Evolutionary conservation across 306 rosid genomes (phyloP).

Genomic region (Cucumis sativus): Cucumber_9930_V3 NC_026658.2:3266501-3267000

Average conservation of each 20-base stretch:
- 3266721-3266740: not conserved
- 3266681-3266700: conserved; percentile 65
- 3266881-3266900: not conserved
- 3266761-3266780: not conserved
- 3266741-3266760: not conserved
- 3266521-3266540: not conserved
- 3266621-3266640: conserved; percentile 80
- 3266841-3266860: not conserved
- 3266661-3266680: conserved; percentile 88
- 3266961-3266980: not conserved
- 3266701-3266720: not conserved
- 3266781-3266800: not conserved
- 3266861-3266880: not conserved
- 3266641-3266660: conserved; percentile 83
- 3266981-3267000: not conserved
- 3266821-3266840: not conserved
- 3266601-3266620: conserved; percentile 85
- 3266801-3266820: not conserved
- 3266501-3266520: not conserved
- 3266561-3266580: not conserved
- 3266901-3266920: not conserved
- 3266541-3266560: not conserved
- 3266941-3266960: not conserved
- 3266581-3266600: conserved; percentile 61
- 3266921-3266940: not conserved